Base-by-base conservation (phyloP, 2,329 filamentous ascomycete species). In the Pseudogymnoascus sp. region DNA sequence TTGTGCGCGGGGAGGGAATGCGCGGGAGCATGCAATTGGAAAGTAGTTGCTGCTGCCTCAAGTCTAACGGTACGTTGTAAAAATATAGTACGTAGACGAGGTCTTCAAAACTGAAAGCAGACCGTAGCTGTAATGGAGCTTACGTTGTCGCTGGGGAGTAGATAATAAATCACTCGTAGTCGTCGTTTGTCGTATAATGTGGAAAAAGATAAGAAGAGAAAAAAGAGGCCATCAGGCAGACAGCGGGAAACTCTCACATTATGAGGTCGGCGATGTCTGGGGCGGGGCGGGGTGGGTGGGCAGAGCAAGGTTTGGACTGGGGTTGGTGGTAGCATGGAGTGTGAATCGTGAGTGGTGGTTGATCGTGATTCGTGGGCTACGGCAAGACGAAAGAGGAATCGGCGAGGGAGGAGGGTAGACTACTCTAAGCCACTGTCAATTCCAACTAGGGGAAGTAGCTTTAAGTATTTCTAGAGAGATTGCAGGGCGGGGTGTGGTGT, bases 51-150 rank as follows among this genome's bases (percentile, higher is more conserved):
- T 51, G 45, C 14, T 51, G 45, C 45, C 45, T 51, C 23, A 29
- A 29, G 45, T 51, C 45, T 51, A 7, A 51, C 45, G 21, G 45
- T 51, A 51, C 45, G 23, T 47, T 51, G 45, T 51, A 51, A 51
- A 51, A 51, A 51, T 51, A 51, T 51, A n/a, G 45, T 51, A 51
- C 45, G 45, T 51, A 51, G 45, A 51, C 45, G 45, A 51, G 45
- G 45, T 29, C 45, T 51, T 51, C 3, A n/a, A 51, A n/a, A 51
- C 23, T 26, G 14, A 29, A 51, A 51, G 42, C 42, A 21, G 11
- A 12, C 42, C 42, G 42, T 47, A 51, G 45, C 45, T 29, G 11
- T 26, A 45, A 45, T 45, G 1, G 45, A 26, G 45, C 21, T 29
- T 26, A 51, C 45, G 45, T 29, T 51, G 45, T 29, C 45, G 45